Evolutionary conservation across 768 basidiomycete species (phyloP), one percentile per base, ranked within the genome.

Genomic region (Psilocybe sp.): DNA sequence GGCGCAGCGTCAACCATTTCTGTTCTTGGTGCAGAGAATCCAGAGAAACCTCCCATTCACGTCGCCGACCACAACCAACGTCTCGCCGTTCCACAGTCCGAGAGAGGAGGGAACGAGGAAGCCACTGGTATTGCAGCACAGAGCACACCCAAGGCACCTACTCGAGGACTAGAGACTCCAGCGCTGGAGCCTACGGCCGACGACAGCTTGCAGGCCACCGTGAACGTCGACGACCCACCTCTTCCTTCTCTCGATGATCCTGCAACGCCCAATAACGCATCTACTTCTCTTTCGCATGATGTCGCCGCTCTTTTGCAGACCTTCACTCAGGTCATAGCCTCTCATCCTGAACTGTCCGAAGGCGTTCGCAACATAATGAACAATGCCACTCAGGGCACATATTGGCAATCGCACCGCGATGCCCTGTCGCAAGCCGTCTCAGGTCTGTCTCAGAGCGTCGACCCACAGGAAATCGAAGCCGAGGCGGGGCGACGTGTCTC

Each of bases 291-390:
- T 48, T 73, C 81, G 2, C 69, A 79, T 47, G 90, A 92, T 54
- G 60, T 92, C 36, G 82, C 87, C 1, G 62, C 74, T 1, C 69
- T 92, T 31, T 66, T 92, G 49, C 74, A 72, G 28, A 75, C 74
- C 2, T 63, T 91, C 48, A 77, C 76, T 37, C 68, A 64, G n/a
- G 73, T 83, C 28, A 62, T 90, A 38, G 69, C 77, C 0, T 64
- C 79, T 5, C 86, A 91, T 56, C 89, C 89, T 4, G 87, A 92
- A 54, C 64, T 92, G 10, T 78, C 84, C 3, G 83, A 87, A 48
- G 77, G 77, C 39, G 62, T 92, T 49, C 82, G 80, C 49, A 83
- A 79, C 60, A 78, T 92, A 32, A 63, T 82, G 40, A 69, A 70
- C 44, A 87, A 90, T 55, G 71, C 84, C 4, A 71, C 75, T 5